A percentile compares a stretch with the other conserved stretches of the same genome.
Evolutionary conservation across 352 stramenopile genomes (phyloP).

Genomic region (Globisporangium nunn): DNA sequence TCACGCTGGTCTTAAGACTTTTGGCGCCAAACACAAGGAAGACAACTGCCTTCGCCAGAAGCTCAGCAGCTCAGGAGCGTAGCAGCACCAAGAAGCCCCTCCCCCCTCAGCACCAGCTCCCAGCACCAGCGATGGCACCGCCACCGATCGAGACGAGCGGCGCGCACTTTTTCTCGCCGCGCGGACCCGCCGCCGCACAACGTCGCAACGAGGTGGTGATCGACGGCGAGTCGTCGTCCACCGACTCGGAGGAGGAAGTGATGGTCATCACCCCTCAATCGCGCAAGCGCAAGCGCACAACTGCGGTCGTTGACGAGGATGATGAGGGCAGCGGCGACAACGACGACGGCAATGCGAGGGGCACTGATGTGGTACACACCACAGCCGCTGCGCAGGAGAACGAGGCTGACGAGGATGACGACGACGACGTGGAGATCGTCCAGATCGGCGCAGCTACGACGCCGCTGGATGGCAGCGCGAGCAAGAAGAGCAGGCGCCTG

Average conservation of each 20-base stretch:
- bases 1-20: background rate
- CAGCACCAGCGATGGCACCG: background rate
- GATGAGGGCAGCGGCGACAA: constrained; percentile 28
- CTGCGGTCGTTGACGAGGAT: constrained; percentile 44
- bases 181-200: constrained; percentile 6
- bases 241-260: constrained; percentile 47
- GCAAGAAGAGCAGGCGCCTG: constrained; percentile 22
- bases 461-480: constrained; percentile 16
- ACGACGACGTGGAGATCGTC: constrained; percentile 56
- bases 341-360: background rate
- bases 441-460: constrained; percentile 18
- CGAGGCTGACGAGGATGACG: constrained; percentile 23
- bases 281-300: constrained; percentile 53
- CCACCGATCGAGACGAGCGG: constrained; percentile 1
- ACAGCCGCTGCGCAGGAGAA: background rate
- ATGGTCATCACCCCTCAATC: constrained; percentile 48
- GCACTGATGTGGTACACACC: background rate
- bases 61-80: background rate
- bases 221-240: constrained; percentile 47
- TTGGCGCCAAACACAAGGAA: background rate
- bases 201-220: constrained; percentile 55
- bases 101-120: background rate
- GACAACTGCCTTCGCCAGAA: no score
- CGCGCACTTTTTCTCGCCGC: background rate
- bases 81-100: background rate